Base-by-base conservation (phyloP, 352 stramenopile genomes). In the Pythium insidiosum region DNA sequence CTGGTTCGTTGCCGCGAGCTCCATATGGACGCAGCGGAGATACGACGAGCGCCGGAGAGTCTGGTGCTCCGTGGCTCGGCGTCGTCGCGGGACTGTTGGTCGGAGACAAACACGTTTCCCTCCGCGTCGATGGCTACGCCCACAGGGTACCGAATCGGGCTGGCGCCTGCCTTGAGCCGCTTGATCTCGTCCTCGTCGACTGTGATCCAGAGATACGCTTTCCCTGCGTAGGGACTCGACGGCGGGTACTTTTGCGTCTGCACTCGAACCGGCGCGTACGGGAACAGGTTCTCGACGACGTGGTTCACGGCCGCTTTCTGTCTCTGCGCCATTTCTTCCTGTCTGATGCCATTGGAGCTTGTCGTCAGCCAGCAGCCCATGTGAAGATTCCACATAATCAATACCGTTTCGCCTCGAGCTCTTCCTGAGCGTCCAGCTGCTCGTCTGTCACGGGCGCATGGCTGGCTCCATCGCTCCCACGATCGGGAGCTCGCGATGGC, bases 201-300 rank as follows among this genome's bases (percentile, higher is more conserved):
- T 28, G 61, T 72, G 50, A 90, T 83, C 78, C 78, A 90, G 11
- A 90, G 54, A 28, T 87, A 90, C 5, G 63, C 63, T 29, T 89
- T 63, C 0, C 73, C 74, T 11, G 77, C 72, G 30, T 85, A 70
- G 1, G 73, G 54, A 13, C 73, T 85, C 0, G 38, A 50, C 6
- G 52, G 43, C n/a, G 70, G 72, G 39, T 84, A 84, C 56, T 72
- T 73, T 56, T 90, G 73, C 23, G 73, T 73, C 55, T 88, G 63
- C 23, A 88, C 73, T n/a, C 56, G 57, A 40, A 90, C 78, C 4
- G 78, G 78, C 15, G 73, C 75, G 45, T 88, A 90, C 18, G 78
- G 66, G 28, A 84, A 90, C 19, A 90, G 60, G 41, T 90, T 86
- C 41, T 82, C 74, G 5, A 90, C 78, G 5, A 84, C 71, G 29